Conservation (phyloP, 2,329 filamentous ascomycete genomes). For the Blastomyces gilchristii region DNA sequence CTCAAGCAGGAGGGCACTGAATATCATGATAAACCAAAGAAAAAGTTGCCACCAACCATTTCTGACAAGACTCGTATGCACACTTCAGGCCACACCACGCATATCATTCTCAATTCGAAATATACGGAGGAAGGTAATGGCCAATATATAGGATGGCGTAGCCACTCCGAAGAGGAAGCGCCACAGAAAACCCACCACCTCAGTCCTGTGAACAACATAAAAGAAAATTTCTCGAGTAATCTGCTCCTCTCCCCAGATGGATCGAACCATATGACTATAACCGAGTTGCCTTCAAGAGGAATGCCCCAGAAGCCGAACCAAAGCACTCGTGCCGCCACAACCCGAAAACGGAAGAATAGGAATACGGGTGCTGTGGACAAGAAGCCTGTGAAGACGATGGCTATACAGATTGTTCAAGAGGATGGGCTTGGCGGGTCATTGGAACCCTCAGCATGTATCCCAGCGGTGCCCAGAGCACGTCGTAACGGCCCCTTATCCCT, state of each 20-base stretch:
- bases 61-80: background rate
- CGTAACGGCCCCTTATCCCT: slow-evolving; percentile 34
- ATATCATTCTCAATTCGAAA: background rate
- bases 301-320: background rate
- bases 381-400: slow-evolving; percentile 19
- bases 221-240: background rate
- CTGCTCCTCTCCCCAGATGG: background rate
- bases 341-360: slow-evolving; percentile 30
- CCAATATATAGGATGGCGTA: background rate
- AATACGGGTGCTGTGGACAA: slow-evolving; percentile 21
- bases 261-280: background rate
- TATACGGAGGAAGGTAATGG: background rate
- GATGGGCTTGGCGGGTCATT: slow-evolving; percentile 35
- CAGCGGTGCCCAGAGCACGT: slow-evolving; percentile 34
- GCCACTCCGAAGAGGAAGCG: background rate
- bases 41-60: background rate
- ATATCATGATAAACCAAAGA: background rate
- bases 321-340: slow-evolving; percentile 14
- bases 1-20: background rate
- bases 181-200: background rate
- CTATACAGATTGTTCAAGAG: slow-evolving; percentile 36
- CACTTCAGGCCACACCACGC: background rate
- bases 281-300: background rate
- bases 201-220: background rate
- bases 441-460: slow-evolving; percentile 30